Base-by-base conservation (phyloP, 2,329 filamentous ascomycete species). In the Coniochaeta ligniaria region DNA sequence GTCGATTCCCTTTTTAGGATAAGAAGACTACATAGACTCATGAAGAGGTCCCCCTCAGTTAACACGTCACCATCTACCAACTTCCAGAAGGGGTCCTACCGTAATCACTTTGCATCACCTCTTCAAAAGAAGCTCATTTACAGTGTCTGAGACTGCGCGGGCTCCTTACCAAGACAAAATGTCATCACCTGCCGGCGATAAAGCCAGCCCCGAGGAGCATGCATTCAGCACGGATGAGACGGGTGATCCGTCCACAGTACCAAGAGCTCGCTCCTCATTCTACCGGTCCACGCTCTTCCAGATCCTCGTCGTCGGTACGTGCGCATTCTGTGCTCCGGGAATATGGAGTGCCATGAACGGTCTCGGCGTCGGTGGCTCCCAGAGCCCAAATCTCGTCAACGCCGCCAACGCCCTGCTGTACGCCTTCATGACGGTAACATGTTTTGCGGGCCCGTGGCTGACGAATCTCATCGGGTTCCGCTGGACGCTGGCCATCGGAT, bases 321-420 rank as follows among this genome's bases (percentile, higher is more conserved):
- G 72, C 41, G 73, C 74, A n/a, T 76, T 77, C 61, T 74, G 70
- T 9, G 75, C 74, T 1, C 74, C 73, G 2, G 75, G 74, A 5
- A 74, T 76, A 63, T 78, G 76, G 76, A 72, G 69, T 62, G 76
- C 76, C 17, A 74, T 78, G 64, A 76, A 76, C 52, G 72, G 71
- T 7, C 68, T 77, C 0, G 76, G 76, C 2, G 76, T 74, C 2
- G 76, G 76, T 24, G 76, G 76, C 20, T 73, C 75, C 4, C 73
- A 74, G 17, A 70, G 70, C 38, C 77, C 76, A 0, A 67, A 77
- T 50, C 69, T 76, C 6, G 74, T 79, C 12, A 78, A 77, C 35
- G 73, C 76, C 0, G 77, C 77, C 20, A 80, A 80, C 60, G 77
- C 78, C 0, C 65, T 79, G 1, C 71, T 80, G 1, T 80, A 78